phyloP scores from a whole-genome alignment of 2,329 filamentous ascomycete species.

The Cercospora zeae-maydis region DNA sequence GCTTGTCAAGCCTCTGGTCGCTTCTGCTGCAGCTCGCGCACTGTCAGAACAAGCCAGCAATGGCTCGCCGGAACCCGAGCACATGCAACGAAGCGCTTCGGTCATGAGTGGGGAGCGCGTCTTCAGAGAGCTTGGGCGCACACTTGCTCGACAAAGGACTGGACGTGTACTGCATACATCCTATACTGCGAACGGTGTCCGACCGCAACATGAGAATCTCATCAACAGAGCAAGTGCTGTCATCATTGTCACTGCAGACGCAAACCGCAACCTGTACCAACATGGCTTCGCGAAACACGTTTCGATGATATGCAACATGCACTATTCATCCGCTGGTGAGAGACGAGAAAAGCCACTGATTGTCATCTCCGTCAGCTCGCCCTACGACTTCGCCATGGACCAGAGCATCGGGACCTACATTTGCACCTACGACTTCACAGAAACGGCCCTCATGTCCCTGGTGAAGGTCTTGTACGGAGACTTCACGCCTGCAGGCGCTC shows the following conservation, averaged over 20 bases:
- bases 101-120: constrained; percentile 91
- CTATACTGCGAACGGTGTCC: constrained; percentile 88
- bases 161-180: constrained; percentile 89
- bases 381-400: constrained; percentile 95
- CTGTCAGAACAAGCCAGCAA: constrained; percentile 60
- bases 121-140: constrained; percentile 82
- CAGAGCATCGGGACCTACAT: constrained; percentile 86
- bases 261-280: constrained; percentile 90
- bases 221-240: constrained; percentile 85
- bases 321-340: constrained; percentile 66
- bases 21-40: constrained; percentile 75
- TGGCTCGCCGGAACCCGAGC: constrained; percentile 54
- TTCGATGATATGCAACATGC: constrained; percentile 88
- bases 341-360: constrained; percentile 76
- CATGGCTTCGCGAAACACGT: constrained; percentile 94
- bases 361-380: constrained; percentile 89
- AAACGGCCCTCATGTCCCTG: constrained; percentile 79
- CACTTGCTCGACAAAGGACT: constrained; percentile 78
- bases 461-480: constrained; percentile 83
- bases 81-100: constrained; percentile 56
- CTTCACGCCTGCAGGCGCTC: constrained; percentile 52
- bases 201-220: constrained; percentile 88
- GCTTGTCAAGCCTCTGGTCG: constrained; percentile 85
- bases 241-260: constrained; percentile 87
- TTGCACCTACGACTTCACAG: constrained; percentile 95